phyloP scores from a whole-genome alignment of 2,329 filamentous ascomycete genomes.

The Fusarium euwallaceae region DNA sequence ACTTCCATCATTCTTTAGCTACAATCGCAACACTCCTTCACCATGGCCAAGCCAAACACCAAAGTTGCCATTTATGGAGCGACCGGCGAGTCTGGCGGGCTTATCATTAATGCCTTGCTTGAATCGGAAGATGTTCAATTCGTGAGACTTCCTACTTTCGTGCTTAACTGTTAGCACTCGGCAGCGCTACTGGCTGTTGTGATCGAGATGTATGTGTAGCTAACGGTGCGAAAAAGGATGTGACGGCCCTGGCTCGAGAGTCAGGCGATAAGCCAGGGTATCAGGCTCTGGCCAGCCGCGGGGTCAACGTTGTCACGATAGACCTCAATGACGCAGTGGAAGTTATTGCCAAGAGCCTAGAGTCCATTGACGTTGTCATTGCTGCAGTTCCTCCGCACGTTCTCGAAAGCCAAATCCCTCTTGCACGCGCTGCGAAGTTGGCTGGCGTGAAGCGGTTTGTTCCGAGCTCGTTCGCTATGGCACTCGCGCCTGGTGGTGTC shows the following conservation, averaged over 20 bases:
- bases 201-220: neutral
- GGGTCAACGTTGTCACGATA: neutral
- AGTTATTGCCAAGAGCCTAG: neutral
- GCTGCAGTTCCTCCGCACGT: neutral
- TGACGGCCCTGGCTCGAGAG: neutral
- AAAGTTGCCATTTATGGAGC: neutral
- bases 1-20: neutral
- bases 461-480: neutral
- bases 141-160: neutral
- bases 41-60: neutral
- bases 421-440: neutral
- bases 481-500: neutral
- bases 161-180: neutral
- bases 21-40: neutral
- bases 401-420: neutral
- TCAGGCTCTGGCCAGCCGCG: neutral
- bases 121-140: neutral
- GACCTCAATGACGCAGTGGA: neutral
- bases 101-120: neutral
- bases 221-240: neutral
- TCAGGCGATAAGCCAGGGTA: neutral
- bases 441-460: neutral
- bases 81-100: neutral
- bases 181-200: neutral
- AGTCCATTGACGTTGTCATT: neutral